Conservation (phyloP, 108 stramenopile genomes). For the Nannochloropsis salina region DNA sequence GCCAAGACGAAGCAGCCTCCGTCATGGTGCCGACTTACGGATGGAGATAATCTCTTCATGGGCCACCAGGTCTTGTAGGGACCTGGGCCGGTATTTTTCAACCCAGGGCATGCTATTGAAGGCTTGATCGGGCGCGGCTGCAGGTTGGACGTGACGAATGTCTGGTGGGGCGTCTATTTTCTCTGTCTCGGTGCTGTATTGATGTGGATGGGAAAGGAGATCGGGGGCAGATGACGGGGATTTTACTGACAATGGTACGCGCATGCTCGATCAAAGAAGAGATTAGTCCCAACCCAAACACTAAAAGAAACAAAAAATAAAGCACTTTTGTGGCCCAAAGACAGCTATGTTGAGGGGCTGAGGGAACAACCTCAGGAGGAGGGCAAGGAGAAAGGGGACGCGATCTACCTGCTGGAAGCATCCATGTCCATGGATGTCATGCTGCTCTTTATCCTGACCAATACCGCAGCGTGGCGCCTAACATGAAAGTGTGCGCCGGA, state of each 20-base stretch:
- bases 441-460: neutral
- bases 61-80: slow-evolving; percentile 80
- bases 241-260: neutral
- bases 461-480: too few relatives aligned
- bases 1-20: too few relatives aligned
- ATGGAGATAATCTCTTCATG: slow-evolving; percentile 82
- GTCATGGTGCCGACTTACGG: neutral
- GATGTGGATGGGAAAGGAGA: neutral
- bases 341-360: too few relatives aligned
- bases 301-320: too few relatives aligned
- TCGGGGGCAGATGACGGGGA: neutral
- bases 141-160: neutral
- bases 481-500: too few relatives aligned
- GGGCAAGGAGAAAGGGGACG: neutral
- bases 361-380: neutral
- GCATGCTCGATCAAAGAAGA: too few relatives aligned
- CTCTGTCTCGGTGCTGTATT: neutral
- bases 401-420: neutral
- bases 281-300: too few relatives aligned
- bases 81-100: slow-evolving; percentile 83
- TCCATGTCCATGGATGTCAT: neutral
- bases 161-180: neutral
- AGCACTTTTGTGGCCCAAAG: too few relatives aligned
- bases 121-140: neutral
- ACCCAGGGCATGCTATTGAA: slow-evolving; percentile 69